These are phyloP conservation scores for Cudoniella acicularis DNA, from an alignment of 495 filamentous ascomycete species.

Conservation along the genomic window DNA sequence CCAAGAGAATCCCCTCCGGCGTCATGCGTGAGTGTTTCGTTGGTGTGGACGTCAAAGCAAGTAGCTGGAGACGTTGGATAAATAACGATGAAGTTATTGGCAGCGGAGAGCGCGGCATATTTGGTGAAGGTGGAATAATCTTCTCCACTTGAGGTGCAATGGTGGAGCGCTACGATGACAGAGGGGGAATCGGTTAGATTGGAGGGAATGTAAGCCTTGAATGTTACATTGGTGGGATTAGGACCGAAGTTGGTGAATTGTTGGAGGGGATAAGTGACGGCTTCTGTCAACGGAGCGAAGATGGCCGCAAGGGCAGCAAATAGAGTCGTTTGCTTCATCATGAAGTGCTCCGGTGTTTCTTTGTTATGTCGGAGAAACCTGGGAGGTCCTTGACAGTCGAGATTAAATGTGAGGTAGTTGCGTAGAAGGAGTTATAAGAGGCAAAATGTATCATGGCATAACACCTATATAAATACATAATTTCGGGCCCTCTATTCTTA, in stretches of 20 bases:
- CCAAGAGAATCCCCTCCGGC: constrained; percentile 56
- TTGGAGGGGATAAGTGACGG: background rate
- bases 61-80: constrained; percentile 44
- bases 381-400: too few relatives aligned
- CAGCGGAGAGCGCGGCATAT: constrained; percentile 46
- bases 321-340: too few relatives aligned
- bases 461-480: too few relatives aligned
- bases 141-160: constrained; percentile 48
- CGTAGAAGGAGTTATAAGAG: too few relatives aligned
- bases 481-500: too few relatives aligned
- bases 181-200: constrained; percentile 46
- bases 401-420: too few relatives aligned
- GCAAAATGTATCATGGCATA: too few relatives aligned
- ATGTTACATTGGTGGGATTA: constrained; percentile 48
- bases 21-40: constrained; percentile 48
- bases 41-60: constrained; percentile 61
- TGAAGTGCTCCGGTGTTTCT: too few relatives aligned
- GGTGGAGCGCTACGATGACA: constrained; percentile 56
- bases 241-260: constrained; percentile 29
- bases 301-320: too few relatives aligned
- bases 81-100: constrained; percentile 54
- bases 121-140: constrained; percentile 46
- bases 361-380: too few relatives aligned
- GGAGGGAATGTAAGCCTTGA: constrained; percentile 54
- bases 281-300: too few relatives aligned